Percentiles rank a stretch among this genome's conserved stretches.
These are phyloP conservation scores for Catharanthus roseus DNA, from an alignment of 257 asterid species.

Conservation along the genomic window DNA sequence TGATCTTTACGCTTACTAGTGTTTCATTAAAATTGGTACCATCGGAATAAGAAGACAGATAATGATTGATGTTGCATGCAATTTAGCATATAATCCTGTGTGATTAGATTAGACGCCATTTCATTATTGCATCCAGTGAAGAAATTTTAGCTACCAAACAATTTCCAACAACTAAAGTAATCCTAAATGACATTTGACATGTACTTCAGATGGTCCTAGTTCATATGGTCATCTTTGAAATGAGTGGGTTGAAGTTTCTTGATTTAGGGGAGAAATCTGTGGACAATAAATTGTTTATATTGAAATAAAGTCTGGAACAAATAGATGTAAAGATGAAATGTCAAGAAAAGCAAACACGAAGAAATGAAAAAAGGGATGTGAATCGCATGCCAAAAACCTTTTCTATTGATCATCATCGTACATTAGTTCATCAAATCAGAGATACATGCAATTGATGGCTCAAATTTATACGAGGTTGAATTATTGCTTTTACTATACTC, in stretches of 20 bases:
- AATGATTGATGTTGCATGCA: neutral
- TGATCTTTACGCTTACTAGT: slow-evolving; percentile 6
- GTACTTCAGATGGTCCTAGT: neutral
- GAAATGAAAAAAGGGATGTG: neutral
- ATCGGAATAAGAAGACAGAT: slow-evolving; percentile 1
- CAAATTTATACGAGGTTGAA: no score
- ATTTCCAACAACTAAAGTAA: neutral
- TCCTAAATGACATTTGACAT: neutral
- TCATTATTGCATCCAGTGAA: neutral
- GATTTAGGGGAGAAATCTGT: neutral
- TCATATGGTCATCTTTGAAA: neutral
- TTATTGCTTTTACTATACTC: neutral
- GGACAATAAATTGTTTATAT: no score
- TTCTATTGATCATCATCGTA: neutral
- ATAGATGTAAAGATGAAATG: neutral
- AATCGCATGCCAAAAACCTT: neutral
- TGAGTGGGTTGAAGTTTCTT: neutral
- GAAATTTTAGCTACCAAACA: neutral
- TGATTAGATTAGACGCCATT: neutral
- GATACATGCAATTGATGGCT: neutral
- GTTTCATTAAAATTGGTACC: slow-evolving; percentile 2
- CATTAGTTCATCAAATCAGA: neutral
- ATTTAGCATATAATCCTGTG: neutral
- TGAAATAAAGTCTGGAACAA: neutral
- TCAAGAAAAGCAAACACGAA: neutral